Conservation (phyloP, 306 rosid species). For the Malus orientalis region DNA sequence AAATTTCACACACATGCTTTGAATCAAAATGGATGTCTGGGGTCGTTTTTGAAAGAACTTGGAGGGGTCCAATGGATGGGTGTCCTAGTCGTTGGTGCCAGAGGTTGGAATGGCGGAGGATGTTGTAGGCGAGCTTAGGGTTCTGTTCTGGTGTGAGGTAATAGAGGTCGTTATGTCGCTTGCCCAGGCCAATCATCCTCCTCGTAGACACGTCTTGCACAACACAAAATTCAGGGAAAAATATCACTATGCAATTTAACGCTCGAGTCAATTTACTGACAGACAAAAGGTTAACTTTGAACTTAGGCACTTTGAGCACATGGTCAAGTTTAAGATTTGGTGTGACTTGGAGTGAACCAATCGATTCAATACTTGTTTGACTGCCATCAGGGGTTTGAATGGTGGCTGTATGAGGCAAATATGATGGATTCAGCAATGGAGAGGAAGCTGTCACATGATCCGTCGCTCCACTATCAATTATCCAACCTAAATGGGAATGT, state of each 20-base stretch:
- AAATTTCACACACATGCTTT: background rate
- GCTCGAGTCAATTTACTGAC: background rate
- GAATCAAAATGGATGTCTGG: background rate
- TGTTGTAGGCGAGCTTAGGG: background rate
- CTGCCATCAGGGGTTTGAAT: background rate
- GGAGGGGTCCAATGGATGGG: background rate
- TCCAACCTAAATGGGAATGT: background rate
- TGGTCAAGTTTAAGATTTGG: background rate
- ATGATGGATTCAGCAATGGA: background rate
- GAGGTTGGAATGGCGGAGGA: background rate
- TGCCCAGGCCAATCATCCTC: background rate
- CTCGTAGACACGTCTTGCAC: background rate
- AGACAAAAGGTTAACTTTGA: background rate
- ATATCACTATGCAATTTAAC: background rate
- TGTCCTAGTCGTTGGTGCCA: background rate
- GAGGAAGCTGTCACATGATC: background rate
- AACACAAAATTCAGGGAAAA: background rate
- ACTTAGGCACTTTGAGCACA: background rate
- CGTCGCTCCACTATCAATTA: background rate
- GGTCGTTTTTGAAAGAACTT: background rate
- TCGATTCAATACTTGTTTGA: background rate
- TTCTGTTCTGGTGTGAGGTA: background rate
- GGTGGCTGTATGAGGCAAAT: background rate
- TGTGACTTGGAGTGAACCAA: background rate
- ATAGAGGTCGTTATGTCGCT: background rate